Conservation (phyloP, 1,284 basidiomycete genomes). For the Inonotus hispidus region DNA sequence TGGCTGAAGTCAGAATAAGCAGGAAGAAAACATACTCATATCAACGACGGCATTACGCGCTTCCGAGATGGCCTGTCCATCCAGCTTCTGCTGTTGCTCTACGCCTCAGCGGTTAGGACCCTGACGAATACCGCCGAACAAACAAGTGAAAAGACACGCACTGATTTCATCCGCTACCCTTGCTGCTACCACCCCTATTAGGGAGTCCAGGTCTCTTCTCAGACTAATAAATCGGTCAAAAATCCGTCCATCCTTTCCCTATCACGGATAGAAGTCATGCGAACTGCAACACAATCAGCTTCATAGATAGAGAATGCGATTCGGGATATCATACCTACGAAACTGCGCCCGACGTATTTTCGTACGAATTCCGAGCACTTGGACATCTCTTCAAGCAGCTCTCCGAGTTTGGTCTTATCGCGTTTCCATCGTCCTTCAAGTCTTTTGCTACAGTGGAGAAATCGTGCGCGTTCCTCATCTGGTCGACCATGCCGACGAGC, state of each 20-base stretch:
- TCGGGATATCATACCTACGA: neutral
- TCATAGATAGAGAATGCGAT: too few relatives aligned
- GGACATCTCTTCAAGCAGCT: neutral
- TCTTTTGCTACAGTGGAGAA: neutral
- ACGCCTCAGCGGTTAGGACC: too few relatives aligned
- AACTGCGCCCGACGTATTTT: neutral
- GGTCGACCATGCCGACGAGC: neutral
- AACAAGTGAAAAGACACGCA: neutral
- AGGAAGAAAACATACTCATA: too few relatives aligned
- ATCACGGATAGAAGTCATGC: neutral
- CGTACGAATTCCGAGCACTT: slow-evolving; percentile 1
- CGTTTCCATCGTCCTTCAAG: neutral
- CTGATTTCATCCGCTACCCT: neutral
- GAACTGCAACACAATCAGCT: neutral
- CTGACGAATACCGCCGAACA: too few relatives aligned
- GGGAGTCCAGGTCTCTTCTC: neutral
- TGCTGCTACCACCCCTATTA: neutral
- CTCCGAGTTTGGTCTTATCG: neutral
- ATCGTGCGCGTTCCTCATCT: neutral
- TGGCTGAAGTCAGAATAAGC: too few relatives aligned
- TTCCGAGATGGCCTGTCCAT: too few relatives aligned
- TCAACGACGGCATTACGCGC: too few relatives aligned
- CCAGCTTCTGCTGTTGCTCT: too few relatives aligned
- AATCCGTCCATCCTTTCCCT: neutral
- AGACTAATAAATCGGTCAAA: neutral